Evolutionary conservation across 2,329 filamentous ascomycete species (phyloP).

Genomic region (Penicillium olsonii): DNA sequence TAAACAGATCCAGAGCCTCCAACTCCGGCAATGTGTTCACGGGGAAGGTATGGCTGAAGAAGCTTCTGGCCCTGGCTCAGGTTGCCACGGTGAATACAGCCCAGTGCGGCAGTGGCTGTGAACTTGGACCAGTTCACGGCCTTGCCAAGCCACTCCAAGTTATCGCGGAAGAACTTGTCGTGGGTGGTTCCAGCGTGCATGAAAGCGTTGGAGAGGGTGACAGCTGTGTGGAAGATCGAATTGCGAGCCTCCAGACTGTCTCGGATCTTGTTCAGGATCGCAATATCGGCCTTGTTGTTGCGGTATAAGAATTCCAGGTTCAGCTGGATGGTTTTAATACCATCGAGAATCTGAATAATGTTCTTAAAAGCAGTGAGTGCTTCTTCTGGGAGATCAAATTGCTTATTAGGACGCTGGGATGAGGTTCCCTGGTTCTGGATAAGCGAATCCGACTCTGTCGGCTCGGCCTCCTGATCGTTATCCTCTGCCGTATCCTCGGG

Average conservation of each 20-base stretch:
- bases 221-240: constrained; percentile 96
- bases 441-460: constrained; percentile 60
- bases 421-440: constrained; percentile 52
- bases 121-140: constrained; percentile 99
- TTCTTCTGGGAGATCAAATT: constrained; percentile 47
- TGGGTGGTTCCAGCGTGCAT: constrained; percentile 99
- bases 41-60: constrained; percentile 89
- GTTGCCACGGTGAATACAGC: constrained; percentile 96
- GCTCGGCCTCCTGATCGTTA: constrained; percentile 54
- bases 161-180: constrained; percentile 97
- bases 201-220: constrained; percentile 97
- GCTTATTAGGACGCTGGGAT: constrained; percentile 45
- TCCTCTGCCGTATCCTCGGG: constrained; percentile 48
- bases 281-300: constrained; percentile 89
- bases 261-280: constrained; percentile 92
- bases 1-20: constrained; percentile 84
- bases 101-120: constrained; percentile 91
- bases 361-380: constrained; percentile 57
- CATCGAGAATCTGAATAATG: constrained; percentile 69
- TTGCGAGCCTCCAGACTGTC: constrained; percentile 94
- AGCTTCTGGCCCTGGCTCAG: constrained; percentile 90
- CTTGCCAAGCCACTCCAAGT: constrained; percentile 96
- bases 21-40: constrained; percentile 60
- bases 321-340: constrained; percentile 89
- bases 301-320: constrained; percentile 96